Conservation (phyloP, 163 green algal genomes). For the Smithsoniella earleae region DNA sequence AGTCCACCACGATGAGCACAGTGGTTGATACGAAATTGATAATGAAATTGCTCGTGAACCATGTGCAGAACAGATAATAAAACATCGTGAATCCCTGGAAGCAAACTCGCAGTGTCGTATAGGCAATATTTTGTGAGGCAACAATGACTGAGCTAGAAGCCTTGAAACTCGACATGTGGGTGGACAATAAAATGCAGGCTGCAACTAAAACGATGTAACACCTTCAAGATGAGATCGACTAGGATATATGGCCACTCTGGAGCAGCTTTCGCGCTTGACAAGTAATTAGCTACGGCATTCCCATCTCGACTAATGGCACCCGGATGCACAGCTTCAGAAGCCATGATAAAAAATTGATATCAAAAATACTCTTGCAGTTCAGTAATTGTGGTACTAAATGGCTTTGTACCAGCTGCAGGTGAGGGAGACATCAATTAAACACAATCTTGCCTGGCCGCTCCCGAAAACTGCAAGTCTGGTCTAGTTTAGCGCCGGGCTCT, state of each 20-base stretch:
- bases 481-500: no score
- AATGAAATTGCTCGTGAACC: conserved; percentile 5
- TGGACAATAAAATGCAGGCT: no score
- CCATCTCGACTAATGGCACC: no score
- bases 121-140: no score
- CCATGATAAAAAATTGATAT: not conserved
- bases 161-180: no score
- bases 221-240: conserved; percentile 11
- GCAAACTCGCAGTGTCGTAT: no score
- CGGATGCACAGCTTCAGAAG: not conserved
- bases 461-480: not conserved
- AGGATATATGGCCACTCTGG: conserved; percentile 25
- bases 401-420: no score
- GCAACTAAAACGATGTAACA: not conserved
- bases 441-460: not conserved
- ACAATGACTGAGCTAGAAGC: no score
- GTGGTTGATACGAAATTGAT: conserved; percentile 21
- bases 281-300: conserved; percentile 6
- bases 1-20: conserved; percentile 19
- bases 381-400: no score
- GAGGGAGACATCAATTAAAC: no score
- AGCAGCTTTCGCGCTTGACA: not conserved
- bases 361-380: no score
- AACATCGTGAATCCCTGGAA: not conserved
- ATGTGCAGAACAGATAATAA: conserved; percentile 28